phyloP scores from a whole-genome alignment of 352 stramenopile genomes.

The Phytophthora uliginosa region DNA sequence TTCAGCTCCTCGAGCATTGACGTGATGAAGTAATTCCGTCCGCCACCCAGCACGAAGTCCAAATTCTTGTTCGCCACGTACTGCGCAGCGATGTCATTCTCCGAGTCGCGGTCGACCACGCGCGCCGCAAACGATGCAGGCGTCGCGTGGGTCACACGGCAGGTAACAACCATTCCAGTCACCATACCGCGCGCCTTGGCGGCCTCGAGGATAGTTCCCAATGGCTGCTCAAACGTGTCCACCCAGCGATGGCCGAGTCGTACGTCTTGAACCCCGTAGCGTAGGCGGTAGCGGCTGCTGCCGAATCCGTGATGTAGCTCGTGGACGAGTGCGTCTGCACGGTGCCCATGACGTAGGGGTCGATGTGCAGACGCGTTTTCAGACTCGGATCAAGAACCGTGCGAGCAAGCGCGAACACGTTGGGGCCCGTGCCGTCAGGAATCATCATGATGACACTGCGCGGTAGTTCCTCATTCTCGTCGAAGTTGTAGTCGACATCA shows the following conservation, averaged over 20 bases:
- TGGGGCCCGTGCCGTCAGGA: conserved; percentile 69
- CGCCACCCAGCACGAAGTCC: conserved; percentile 70
- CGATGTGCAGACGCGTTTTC: conserved; percentile 68
- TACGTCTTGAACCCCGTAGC: conserved; percentile 77
- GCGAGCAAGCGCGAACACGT: conserved; percentile 70
- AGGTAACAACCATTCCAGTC: conserved; percentile 76
- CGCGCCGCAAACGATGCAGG: conserved; percentile 66
- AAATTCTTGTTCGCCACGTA: conserved; percentile 79
- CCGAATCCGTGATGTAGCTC: conserved; percentile 77
- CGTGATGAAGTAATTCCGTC: conserved; percentile 62
- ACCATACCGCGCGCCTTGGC: conserved; percentile 75
- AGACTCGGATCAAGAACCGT: conserved; percentile 65
- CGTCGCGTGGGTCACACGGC: conserved; percentile 72
- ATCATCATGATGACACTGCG: conserved; percentile 85
- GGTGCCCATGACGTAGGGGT: conserved; percentile 61
- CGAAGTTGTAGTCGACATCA: conserved; percentile 68
- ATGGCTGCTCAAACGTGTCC: conserved; percentile 61
- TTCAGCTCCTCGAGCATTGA: conserved; percentile 55
- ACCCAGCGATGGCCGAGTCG: conserved; percentile 65
- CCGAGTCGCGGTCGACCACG: conserved; percentile 60
- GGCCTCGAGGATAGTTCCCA: conserved; percentile 73
- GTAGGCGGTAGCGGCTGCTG: conserved; percentile 65
- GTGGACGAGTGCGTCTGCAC: conserved; percentile 75
- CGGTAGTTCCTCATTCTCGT: conserved; percentile 51
- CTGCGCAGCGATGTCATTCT: conserved; percentile 66